Percentiles rank a stretch among this genome's conserved stretches.
Conservation (phyloP, 305 asterid genomes). For the Fraxinus xanthoxyloides region DNA sequence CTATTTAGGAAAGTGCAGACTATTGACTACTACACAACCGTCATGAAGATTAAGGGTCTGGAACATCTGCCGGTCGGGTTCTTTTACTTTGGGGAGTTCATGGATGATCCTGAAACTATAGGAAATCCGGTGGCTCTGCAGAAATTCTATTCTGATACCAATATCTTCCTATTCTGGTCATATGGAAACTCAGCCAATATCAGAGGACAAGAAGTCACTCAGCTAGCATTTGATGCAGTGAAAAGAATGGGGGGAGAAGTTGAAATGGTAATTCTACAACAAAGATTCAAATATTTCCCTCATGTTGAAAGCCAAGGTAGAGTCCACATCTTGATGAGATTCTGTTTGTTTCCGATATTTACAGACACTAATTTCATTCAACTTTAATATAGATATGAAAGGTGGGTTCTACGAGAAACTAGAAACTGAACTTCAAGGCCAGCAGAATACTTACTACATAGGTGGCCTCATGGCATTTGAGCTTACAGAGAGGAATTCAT, state of each 20-base stretch:
- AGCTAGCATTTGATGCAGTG: constrained; percentile 58
- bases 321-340: neutral
- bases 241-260: constrained; percentile 68
- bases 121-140: constrained; percentile 90
- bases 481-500: constrained; percentile 75
- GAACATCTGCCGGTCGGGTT: constrained; percentile 73
- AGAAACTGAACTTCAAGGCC: constrained; percentile 67
- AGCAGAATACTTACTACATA: constrained; percentile 63
- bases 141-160: constrained; percentile 57
- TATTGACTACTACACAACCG: constrained; percentile 79
- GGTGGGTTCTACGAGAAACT: constrained; percentile 63
- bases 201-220: constrained; percentile 46
- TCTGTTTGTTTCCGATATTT: neutral
- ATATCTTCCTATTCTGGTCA: constrained; percentile 77
- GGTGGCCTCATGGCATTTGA: constrained; percentile 90
- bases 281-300: constrained; percentile 75
- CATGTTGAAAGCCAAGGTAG: constrained; percentile 70
- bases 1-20: constrained; percentile 60
- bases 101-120: constrained; percentile 63
- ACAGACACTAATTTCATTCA: neutral
- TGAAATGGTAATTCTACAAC: constrained; percentile 41
- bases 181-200: constrained; percentile 62
- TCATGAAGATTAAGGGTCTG: constrained; percentile 66
- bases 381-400: constrained; percentile 52
- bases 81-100: constrained; percentile 73